These are phyloP conservation scores for Zygoascus biomembranicola DNA, from an alignment of 805 yeast genomes.

Conservation along the genomic window DNA sequence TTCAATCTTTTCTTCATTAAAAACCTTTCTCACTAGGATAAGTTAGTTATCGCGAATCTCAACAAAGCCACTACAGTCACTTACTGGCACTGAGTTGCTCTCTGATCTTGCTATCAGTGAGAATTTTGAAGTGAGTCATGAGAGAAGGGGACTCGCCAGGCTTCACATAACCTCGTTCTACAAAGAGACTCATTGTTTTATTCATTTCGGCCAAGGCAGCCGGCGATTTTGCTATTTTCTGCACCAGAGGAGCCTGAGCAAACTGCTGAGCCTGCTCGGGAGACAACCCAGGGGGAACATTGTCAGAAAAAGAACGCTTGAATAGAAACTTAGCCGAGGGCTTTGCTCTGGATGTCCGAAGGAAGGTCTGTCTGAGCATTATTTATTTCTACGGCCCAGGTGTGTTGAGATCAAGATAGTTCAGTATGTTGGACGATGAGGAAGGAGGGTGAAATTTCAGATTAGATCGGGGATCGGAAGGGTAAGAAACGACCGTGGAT, in stretches of 20 bases:
- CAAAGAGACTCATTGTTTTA: conserved; percentile 13
- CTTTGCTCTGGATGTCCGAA: not conserved
- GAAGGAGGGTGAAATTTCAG: no score
- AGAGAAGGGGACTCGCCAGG: conserved; percentile 14
- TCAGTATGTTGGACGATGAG: no score
- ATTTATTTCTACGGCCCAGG: not conserved
- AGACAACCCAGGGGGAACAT: not conserved
- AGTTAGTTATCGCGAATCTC: not conserved
- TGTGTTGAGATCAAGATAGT: no score
- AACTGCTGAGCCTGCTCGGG: conserved; percentile 9
- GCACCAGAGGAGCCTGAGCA: conserved; percentile 11
- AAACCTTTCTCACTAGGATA: conserved; percentile 9
- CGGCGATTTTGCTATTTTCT: conserved; percentile 19
- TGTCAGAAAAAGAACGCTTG: no score
- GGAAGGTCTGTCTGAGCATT: not conserved
- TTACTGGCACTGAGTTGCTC: conserved; percentile 18
- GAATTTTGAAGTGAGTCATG: conserved; percentile 21
- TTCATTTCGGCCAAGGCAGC: conserved; percentile 17
- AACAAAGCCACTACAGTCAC: conserved; percentile 1
- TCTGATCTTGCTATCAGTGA: conserved; percentile 23
- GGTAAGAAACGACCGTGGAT: no score
- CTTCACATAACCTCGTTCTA: conserved; percentile 26
- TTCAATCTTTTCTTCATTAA: conserved; percentile 15
- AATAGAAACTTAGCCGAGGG: no score
- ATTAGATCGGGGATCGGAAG: no score